A percentile compares a stretch with the other conserved stretches of the same genome.
Conservation (phyloP, 2,329 filamentous ascomycete species). For the Pseudogymnoascus sp. region DNA sequence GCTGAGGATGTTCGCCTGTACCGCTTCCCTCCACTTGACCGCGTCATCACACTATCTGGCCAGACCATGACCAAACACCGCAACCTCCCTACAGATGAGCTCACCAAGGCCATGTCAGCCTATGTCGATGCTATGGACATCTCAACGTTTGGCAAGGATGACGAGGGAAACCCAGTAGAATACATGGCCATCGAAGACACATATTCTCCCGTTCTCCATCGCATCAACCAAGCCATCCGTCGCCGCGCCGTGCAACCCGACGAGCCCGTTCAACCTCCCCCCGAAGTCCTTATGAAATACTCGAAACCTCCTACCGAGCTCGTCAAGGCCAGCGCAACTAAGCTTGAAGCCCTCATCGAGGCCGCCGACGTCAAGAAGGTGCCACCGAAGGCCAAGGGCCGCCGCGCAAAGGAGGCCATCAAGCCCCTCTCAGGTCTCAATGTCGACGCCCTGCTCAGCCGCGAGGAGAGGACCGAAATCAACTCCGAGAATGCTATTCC, state of each 20-base stretch:
- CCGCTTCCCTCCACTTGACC: conserved; percentile 83
- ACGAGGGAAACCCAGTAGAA: conserved; percentile 61
- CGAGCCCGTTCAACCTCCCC: conserved; percentile 53
- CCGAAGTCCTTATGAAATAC: conserved; percentile 63
- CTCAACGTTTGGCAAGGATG: conserved; percentile 61
- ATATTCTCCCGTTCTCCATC: conserved; percentile 80
- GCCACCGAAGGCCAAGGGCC: conserved; percentile 70
- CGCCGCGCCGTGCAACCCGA: conserved; percentile 71
- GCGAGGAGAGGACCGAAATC: conserved; percentile 47
- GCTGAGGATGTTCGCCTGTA: conserved; percentile 89
- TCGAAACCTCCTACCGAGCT: conserved; percentile 65
- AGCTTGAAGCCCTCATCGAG: conserved; percentile 58
- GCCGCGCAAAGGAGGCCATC: conserved; percentile 57
- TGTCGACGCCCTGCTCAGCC: conserved; percentile 70
- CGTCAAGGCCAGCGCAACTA: conserved; percentile 46
- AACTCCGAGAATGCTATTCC: conserved; percentile 73
- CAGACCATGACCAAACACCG: conserved; percentile 74
- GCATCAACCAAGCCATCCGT: conserved; percentile 78
- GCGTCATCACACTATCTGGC: conserved; percentile 79
- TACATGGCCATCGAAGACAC: conserved; percentile 74
- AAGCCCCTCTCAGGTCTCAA: conserved; percentile 89
- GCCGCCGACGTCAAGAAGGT: conserved; percentile 83
- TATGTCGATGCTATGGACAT: conserved; percentile 95
- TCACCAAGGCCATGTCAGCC: conserved; percentile 76
- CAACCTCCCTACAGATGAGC: conserved; percentile 67